Percentiles rank a stretch among this genome's conserved stretches.
phyloP scores from a whole-genome alignment of 495 filamentous ascomycete genomes.

The Viridothelium virens region DNA sequence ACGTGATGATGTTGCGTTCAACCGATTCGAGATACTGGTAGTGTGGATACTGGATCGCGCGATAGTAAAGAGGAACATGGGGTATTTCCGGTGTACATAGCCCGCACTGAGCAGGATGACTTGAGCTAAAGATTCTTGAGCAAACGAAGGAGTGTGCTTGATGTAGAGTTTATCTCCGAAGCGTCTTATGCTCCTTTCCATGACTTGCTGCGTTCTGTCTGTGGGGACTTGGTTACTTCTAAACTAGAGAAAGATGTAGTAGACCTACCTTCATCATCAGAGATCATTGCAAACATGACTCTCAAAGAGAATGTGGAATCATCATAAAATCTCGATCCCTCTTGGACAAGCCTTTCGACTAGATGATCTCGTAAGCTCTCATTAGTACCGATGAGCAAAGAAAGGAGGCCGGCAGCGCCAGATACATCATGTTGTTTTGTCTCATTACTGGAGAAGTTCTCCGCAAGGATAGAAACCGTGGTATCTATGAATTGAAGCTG shows the following conservation, averaged over 20 bases:
- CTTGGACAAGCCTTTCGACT: slow-evolving; percentile 23
- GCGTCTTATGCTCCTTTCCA: slow-evolving; percentile 59
- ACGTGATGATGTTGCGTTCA: slow-evolving; percentile 64
- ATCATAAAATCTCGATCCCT: slow-evolving; percentile 36
- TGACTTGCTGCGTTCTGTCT: slow-evolving; percentile 48
- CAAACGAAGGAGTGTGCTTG: slow-evolving; percentile 67
- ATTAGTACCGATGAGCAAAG: slow-evolving; percentile 27
- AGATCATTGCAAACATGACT: slow-evolving; percentile 54
- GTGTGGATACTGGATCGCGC: slow-evolving; percentile 65
- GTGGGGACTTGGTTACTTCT: slow-evolving; percentile 14
- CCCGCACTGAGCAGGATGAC: slow-evolving; percentile 69
- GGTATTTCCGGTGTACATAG: slow-evolving; percentile 56
- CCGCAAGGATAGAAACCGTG: slow-evolving; percentile 15
- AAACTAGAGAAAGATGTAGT: background rate
- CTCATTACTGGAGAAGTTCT: background rate
- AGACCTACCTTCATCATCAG: slow-evolving; percentile 44
- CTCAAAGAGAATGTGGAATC: slow-evolving; percentile 55
- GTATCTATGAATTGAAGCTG: slow-evolving; percentile 19
- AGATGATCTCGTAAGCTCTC: slow-evolving; percentile 46
- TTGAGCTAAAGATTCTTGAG: slow-evolving; percentile 89
- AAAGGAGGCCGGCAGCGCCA: slow-evolving; percentile 41
- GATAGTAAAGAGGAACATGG: slow-evolving; percentile 52
- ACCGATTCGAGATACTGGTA: slow-evolving; percentile 73
- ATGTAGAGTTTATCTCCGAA: slow-evolving; percentile 86
- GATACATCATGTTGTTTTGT: slow-evolving; percentile 23